Conservation (phyloP, 768 basidiomycete genomes). For the Termitomyces bulborhizus region DNA sequence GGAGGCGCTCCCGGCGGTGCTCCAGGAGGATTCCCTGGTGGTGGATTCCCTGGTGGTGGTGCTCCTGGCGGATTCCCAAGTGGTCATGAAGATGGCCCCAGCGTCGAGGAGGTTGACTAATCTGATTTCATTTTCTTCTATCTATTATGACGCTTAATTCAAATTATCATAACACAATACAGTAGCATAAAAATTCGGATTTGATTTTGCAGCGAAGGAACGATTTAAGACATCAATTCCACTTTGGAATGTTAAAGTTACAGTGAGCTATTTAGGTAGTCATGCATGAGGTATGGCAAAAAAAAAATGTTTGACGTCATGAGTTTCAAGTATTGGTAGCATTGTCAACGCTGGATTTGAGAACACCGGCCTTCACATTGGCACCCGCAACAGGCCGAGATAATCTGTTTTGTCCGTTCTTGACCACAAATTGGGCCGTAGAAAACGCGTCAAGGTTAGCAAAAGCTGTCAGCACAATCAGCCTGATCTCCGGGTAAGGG, state of each 20-base stretch:
- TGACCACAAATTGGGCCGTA: not conserved
- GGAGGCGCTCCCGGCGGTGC: constrained; percentile 61
- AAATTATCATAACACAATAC: no score
- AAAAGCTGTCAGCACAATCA: not conserved
- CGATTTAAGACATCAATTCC: no score
- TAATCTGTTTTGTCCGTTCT: not conserved
- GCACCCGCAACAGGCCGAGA: not conserved
- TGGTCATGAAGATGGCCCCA: constrained; percentile 75
- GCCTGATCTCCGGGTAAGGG: not conserved
- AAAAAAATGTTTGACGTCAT: not conserved
- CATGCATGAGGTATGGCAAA: no score
- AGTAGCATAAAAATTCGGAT: no score
- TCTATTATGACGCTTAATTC: not conserved
- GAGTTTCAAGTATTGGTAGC: not conserved
- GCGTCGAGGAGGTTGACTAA: constrained; percentile 87
- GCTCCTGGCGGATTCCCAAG: constrained; percentile 67
- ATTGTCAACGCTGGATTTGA: not conserved
- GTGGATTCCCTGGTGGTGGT: constrained; percentile 38
- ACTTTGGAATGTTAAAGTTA: no score
- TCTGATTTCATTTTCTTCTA: not conserved
- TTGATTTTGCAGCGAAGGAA: no score
- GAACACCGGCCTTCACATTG: not conserved
- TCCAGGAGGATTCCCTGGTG: constrained; percentile 53
- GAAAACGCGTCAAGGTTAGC: not conserved
- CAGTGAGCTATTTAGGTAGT: no score